Evolutionary conservation across 768 basidiomycete species (phyloP), one percentile per base, ranked within the genome.

Genomic region (Boletus reticulatus): DNA sequence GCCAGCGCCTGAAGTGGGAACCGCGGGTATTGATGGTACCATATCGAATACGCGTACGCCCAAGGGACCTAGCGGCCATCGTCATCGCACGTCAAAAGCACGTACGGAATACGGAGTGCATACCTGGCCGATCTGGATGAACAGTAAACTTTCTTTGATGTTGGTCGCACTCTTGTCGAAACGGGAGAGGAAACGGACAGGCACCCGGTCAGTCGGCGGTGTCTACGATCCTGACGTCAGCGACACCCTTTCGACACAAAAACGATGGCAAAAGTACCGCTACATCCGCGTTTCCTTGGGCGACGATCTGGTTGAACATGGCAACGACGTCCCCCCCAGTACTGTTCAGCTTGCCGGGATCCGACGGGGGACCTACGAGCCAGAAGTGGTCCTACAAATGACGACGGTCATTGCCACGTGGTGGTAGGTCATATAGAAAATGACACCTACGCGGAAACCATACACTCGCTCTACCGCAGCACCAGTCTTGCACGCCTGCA

Each of bases 131-230:
- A 83, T 80, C 11, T 64, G 69, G 39, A 74, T 71, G 53, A 82
- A 84, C 12, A 83, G 55, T 46, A 71, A 63, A 31, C 76, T 80
- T 56, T 83, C 81, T 55, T 81, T 84, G 65, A 84, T 81, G 61
- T 84, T 82, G 0, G 81, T 83, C 10, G 83, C 81, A 50, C 80
- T 80, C 59, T 82, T 84, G 58, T 84, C 82, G 55, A 73, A 84
- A 4, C 82, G 77, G 2, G 80, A 80, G 14, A 84, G 74, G 66
- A 83, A 83, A 32, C 80, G 78, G 14, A 75, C 76, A 6, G 79
- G 64, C 5, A 65, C 67, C 1, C 69, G 73, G 34, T 63, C 60
- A 60, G 19, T 68, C 56, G 31, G 73, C 59, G 59, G 76, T 57
- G 49, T 57, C 63, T 70, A 61, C 36, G 6, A 37, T 31, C 43